A percentile compares a stretch with the other conserved stretches of the same genome.
These are phyloP conservation scores for Scedosporium aurantiacum DNA, from an alignment of 2,329 filamentous ascomycete genomes.

Conservation along the genomic window DNA sequence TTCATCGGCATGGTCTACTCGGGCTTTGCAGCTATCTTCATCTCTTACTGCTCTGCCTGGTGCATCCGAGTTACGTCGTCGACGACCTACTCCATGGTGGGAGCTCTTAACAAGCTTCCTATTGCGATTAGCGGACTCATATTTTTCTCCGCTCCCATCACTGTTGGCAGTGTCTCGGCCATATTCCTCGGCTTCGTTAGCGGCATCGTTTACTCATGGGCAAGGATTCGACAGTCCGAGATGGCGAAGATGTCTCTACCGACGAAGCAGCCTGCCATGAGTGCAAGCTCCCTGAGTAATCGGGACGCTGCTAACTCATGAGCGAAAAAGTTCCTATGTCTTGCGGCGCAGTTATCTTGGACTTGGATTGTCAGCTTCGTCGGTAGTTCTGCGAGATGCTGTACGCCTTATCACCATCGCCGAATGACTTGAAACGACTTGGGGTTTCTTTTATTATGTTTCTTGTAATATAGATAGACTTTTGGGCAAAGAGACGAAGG, in stretches of 20 bases:
- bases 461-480: too few relatives aligned
- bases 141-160: slow-evolving; percentile 92
- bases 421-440: too few relatives aligned
- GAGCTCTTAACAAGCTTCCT: slow-evolving; percentile 93
- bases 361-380: neutral
- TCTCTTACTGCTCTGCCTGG: slow-evolving; percentile 99
- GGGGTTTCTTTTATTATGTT: too few relatives aligned
- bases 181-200: slow-evolving; percentile 87
- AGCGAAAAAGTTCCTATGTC: neutral
- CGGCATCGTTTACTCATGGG: slow-evolving; percentile 80
- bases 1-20: slow-evolving; percentile 88
- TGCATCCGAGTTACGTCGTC: slow-evolving; percentile 95
- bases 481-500: too few relatives aligned
- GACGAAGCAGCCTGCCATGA: slow-evolving; percentile 58
- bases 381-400: too few relatives aligned
- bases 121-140: slow-evolving; percentile 85
- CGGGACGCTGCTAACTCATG: slow-evolving; percentile 63
- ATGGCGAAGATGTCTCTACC: slow-evolving; percentile 56
- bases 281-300: slow-evolving; percentile 84
- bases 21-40: slow-evolving; percentile 86
- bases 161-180: slow-evolving; percentile 80
- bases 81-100: slow-evolving; percentile 98
- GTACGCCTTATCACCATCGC: too few relatives aligned
- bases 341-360: neutral
- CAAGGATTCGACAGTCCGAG: slow-evolving; percentile 70